Conservation (phyloP, 805 yeast genomes). For the Candida namnaoensis region DNA sequence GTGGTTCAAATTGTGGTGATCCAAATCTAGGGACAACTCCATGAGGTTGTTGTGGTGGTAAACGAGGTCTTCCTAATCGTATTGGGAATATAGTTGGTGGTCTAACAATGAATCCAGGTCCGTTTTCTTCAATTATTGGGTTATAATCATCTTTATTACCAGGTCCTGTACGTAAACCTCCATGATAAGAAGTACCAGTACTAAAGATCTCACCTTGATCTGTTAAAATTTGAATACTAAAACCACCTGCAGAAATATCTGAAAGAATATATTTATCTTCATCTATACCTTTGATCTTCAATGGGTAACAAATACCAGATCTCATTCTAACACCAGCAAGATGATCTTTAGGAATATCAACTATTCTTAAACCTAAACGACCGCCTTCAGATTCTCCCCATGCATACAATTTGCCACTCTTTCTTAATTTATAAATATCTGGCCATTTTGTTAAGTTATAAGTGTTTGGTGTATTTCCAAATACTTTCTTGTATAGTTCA, state of each 20-base stretch:
- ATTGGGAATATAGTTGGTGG: neutral
- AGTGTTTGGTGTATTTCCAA: slow-evolving; percentile 35
- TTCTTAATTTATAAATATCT: slow-evolving; percentile 32
- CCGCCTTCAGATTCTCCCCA: slow-evolving; percentile 42
- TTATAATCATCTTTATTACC: slow-evolving; percentile 28
- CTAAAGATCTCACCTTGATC: slow-evolving; percentile 45
- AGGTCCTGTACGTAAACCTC: slow-evolving; percentile 29
- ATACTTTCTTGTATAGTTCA: slow-evolving; percentile 32
- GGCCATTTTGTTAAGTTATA: slow-evolving; percentile 39
- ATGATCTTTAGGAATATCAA: slow-evolving; percentile 18
- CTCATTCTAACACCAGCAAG: slow-evolving; percentile 12
- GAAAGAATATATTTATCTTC: slow-evolving; percentile 22
- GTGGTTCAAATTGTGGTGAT: too few relatives aligned
- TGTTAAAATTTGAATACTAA: slow-evolving; percentile 49
- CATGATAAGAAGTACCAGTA: slow-evolving; percentile 39
- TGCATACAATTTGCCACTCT: slow-evolving; percentile 31
- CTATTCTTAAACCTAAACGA: slow-evolving; percentile 34
- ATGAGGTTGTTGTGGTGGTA: too few relatives aligned
- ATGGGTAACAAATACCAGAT: slow-evolving; percentile 28
- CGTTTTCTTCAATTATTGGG: slow-evolving; percentile 3
- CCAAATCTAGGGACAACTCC: too few relatives aligned
- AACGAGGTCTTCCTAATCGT: too few relatives aligned
- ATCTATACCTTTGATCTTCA: slow-evolving; percentile 26
- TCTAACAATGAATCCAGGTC: too few relatives aligned
- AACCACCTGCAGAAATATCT: slow-evolving; percentile 58